Base-by-base conservation (phyloP, 495 filamentous ascomycete genomes). In the Poronia punctata region DNA sequence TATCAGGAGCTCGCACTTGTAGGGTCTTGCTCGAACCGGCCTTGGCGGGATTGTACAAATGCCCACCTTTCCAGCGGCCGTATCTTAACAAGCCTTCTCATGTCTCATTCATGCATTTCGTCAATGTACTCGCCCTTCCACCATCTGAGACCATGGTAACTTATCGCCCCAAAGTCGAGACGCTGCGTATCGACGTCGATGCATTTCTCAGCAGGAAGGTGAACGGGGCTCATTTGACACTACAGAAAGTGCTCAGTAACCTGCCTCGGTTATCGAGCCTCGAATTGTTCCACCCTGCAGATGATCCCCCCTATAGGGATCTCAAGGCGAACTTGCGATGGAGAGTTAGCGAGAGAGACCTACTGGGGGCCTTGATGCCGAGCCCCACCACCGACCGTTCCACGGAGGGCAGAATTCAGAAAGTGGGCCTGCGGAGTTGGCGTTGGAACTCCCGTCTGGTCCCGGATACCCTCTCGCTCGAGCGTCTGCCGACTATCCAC, bases 401-500 rank as follows among this genome's bases (percentile, higher is more conserved):
- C 3, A 30, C 8, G 6, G 38, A 21, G 30, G 29, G 14, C 7
- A 41, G 38, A n/a, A 26, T 26, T 9, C 29, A 30, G 2, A 35
- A 42, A 2, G 59, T 71, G 8, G 54, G 54, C 24, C 73, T 94
- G 20, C 67, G 63, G 21, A 78, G 71, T 38, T 95, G 84, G 83
- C 78, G 78, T 22, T 94, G 88, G 87, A 89, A 84, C 49, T 61
- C 74, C 23, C 72, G 79, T n/a, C 67, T 84, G 31, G 68, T 74
- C 45, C 67, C 74, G 7, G 61, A 67, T 1, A 56, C 56, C n/a
- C 47, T 65, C 20, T 54, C 74, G 26, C 53, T 83, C 8, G 56
- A 63, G 1, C 58, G 67, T 5, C 39, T 70, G 17, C 39, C 36
- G 9, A 25, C 22, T 8, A 73, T 88, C 11, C 85, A 94, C 49